Evolutionary conservation across 208 protist species (phyloP), one percentile per base, ranked within the genome.

Genomic region (Leishmania martiniquensis): DNA sequence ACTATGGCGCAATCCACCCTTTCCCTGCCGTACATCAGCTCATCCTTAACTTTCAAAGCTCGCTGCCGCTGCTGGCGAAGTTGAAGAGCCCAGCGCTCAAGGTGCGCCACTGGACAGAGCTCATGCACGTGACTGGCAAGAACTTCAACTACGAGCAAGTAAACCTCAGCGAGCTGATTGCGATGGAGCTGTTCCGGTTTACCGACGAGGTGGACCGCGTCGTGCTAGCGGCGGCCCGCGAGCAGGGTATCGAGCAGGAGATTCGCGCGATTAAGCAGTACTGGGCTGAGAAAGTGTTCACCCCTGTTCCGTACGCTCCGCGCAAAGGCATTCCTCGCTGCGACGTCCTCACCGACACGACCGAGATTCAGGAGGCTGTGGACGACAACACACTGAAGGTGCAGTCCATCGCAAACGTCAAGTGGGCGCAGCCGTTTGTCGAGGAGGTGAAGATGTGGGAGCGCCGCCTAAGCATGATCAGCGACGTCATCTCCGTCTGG

Each of bases 361-460:
- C 93, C 54, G 98, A 99, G 37, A 99, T 99, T 66, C 93, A 98
- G 77, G 90, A 96, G 80, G 92, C 93, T n/a, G 92, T 99, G 4
- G 99, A 99, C 85, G 99, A 99, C 80, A 98, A 99, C 88, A 98
- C 97, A 65, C 95, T 99, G 76, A 99, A 98, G 81, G 93, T 99
- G 84, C 97, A 99, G 84, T 96, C 95, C 52, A 99, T 99, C 84
- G 91, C 92, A 6, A 98, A 97, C 72, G 98, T 98, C 45, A 98
- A 99, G 82, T 99, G 98, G 93, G 98, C 98, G 1, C 89, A 94
- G 81, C 95, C 98, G 2, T 99, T 99, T 82, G 90, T 98, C 15
- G 93, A 99, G 45, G 92, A 99, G 60, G 97, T 99, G 0, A 91
- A 93, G 49, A 67, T 91, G 57, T 99, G 99, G 99, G 99, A 99